These are phyloP conservation scores for Colletotrichum salicis DNA, from an alignment of 2,329 filamentous ascomycete genomes.

Conservation along the genomic window DNA sequence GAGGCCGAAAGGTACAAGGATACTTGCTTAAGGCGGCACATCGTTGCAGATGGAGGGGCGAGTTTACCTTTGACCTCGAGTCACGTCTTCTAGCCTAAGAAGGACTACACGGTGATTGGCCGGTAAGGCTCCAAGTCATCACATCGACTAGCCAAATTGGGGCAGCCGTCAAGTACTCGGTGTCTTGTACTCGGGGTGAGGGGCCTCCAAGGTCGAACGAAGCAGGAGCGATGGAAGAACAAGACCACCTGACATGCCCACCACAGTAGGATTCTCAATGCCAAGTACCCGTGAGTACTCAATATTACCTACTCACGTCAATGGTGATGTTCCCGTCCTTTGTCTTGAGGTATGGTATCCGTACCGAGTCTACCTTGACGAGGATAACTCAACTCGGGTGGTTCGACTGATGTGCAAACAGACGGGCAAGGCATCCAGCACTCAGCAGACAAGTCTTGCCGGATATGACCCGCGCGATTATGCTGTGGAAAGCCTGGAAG, in stretches of 20 bases:
- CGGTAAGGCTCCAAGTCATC: slow-evolving; percentile 3
- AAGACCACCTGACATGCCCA: background rate
- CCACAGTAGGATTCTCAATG: background rate
- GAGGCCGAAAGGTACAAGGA: background rate
- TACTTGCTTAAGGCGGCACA: background rate
- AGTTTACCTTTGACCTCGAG: slow-evolving; percentile 15
- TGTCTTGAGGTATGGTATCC: background rate
- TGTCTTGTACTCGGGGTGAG: background rate
- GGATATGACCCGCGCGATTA: background rate
- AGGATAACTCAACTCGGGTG: background rate
- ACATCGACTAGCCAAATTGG: slow-evolving; percentile 23
- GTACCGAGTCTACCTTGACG: no score
- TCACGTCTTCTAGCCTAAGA: slow-evolving; percentile 13
- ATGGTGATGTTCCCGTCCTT: background rate
- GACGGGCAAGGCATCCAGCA: background rate
- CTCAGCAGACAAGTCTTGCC: background rate
- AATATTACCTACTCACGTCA: background rate
- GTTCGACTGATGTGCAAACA: background rate
- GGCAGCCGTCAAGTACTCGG: background rate
- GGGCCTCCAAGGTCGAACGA: background rate
- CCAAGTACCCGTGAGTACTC: no score
- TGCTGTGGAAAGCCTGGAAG: no score
- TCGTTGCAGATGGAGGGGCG: background rate
- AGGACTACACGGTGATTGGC: slow-evolving; percentile 14
- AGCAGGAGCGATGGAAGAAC: background rate